These are phyloP conservation scores for Hypericum perforatum DNA, from an alignment of 345 rosid genomes.

Conservation along the genomic window DNA sequence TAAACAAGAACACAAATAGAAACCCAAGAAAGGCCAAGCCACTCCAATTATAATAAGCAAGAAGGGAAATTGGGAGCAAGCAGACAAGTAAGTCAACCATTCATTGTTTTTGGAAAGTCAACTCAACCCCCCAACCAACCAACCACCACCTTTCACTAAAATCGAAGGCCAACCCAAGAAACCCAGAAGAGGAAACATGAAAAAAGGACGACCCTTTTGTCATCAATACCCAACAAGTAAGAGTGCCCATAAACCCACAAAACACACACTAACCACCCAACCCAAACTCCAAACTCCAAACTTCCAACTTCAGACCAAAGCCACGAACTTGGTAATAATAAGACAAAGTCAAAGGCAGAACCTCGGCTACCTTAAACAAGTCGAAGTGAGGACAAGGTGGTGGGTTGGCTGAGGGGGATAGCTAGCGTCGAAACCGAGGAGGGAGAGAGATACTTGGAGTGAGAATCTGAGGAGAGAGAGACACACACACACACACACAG, in stretches of 20 bases:
- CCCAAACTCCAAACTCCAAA: too few species aligned
- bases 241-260: slow-evolving; percentile 20
- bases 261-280: slow-evolving; percentile 13
- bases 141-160: slow-evolving; percentile 60
- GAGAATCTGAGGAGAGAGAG: too few species aligned
- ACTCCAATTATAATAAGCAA: neutral
- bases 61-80: slow-evolving; percentile 1
- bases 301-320: too few species aligned
- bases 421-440: slow-evolving; percentile 21
- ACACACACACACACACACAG: too few species aligned
- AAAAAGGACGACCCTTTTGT: slow-evolving; percentile 10
- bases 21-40: slow-evolving; percentile 11
- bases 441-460: neutral
- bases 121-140: slow-evolving; percentile 80
- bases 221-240: slow-evolving; percentile 18
- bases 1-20: slow-evolving; percentile 8
- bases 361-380: slow-evolving; percentile 21
- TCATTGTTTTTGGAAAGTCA: slow-evolving; percentile 17
- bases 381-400: slow-evolving; percentile 12
- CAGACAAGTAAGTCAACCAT: slow-evolving; percentile 12
- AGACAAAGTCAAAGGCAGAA: neutral
- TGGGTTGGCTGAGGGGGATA: neutral
- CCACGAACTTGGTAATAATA: neutral
- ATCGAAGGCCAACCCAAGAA: slow-evolving; percentile 24
- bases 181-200: slow-evolving; percentile 4